A percentile compares a stretch with the other conserved stretches of the same genome.
Evolutionary conservation across 805 yeast species (phyloP).

Genomic region (Candida mattraensis): DNA sequence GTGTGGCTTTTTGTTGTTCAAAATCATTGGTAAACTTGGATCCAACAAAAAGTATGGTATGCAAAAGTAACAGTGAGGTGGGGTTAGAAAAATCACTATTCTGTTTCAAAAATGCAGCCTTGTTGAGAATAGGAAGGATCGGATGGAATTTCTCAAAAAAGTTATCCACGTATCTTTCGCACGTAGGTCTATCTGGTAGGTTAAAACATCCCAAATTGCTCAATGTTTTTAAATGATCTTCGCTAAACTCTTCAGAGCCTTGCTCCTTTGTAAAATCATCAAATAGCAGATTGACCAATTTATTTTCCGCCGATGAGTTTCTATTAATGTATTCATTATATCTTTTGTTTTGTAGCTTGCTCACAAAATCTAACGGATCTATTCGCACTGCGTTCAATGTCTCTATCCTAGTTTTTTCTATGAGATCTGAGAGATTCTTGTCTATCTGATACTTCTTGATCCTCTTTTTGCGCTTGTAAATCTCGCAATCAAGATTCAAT

Average conservation of each 20-base stretch:
- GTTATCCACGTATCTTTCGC: slow-evolving; percentile 56
- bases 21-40: slow-evolving; percentile 54
- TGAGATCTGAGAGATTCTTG: slow-evolving; percentile 12
- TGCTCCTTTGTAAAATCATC: slow-evolving; percentile 3
- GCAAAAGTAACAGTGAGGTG: slow-evolving; percentile 58
- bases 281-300: slow-evolving; percentile 5
- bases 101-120: slow-evolving; percentile 55
- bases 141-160: slow-evolving; percentile 69
- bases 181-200: slow-evolving; percentile 57
- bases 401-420: slow-evolving; percentile 11
- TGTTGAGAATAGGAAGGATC: slow-evolving; percentile 62
- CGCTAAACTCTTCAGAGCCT: slow-evolving; percentile 14
- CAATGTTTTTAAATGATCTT: slow-evolving; percentile 56
- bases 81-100: slow-evolving; percentile 51
- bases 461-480: slow-evolving; percentile 47
- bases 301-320: slow-evolving; percentile 5
- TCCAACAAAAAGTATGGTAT: slow-evolving; percentile 65
- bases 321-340: slow-evolving; percentile 1
- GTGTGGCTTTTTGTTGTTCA: slow-evolving; percentile 45
- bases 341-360: not conserved
- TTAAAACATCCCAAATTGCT: slow-evolving; percentile 67
- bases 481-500: slow-evolving; percentile 65
- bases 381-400: slow-evolving; percentile 12
- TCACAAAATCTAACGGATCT: slow-evolving; percentile 9
- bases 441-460: slow-evolving; percentile 16